A percentile compares a stretch with the other conserved stretches of the same genome.
Evolutionary conservation across 768 basidiomycete genomes (phyloP).

Genomic region (Trametes coccinea): DNA sequence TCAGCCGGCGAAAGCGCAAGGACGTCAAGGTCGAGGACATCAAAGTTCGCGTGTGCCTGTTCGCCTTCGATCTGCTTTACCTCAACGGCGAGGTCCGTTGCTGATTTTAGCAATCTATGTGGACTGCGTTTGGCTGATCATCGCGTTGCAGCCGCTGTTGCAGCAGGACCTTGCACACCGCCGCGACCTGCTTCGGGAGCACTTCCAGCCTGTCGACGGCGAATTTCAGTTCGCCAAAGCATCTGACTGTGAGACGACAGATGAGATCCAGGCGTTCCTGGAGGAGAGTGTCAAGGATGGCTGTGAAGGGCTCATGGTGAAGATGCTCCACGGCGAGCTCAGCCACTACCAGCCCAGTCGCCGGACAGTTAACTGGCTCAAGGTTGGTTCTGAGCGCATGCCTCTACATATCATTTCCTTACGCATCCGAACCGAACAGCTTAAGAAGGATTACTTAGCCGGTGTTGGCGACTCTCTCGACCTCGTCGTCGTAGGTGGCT

Average conservation of each 20-base stretch:
- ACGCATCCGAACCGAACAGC: constrained; percentile 44
- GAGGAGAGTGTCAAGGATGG: constrained; percentile 98
- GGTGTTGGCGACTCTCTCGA: constrained; percentile 98
- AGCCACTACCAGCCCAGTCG: constrained; percentile 96
- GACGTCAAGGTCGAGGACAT: constrained; percentile 98
- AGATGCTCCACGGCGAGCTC: constrained; percentile 91
- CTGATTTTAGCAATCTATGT: background rate
- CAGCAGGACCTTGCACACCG: constrained; percentile 74
- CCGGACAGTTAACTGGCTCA: constrained; percentile 96
- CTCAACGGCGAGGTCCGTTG: constrained; percentile 89
- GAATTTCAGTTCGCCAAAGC: constrained; percentile 95
- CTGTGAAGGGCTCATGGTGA: constrained; percentile 99
- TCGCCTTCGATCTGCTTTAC: constrained; percentile 95
- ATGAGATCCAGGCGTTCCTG: constrained; percentile 92
- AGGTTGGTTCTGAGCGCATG: constrained; percentile 51
- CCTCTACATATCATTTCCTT: background rate
- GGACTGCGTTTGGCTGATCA: background rate
- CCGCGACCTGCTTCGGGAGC: constrained; percentile 69
- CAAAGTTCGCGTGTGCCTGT: constrained; percentile 93
- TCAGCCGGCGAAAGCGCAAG: constrained; percentile 92
- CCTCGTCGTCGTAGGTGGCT: constrained; percentile 95
- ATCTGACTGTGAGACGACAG: constrained; percentile 84
- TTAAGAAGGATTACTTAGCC: constrained; percentile 97
- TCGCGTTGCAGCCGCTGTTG: constrained; percentile 67
- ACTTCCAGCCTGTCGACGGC: constrained; percentile 80